phyloP scores from a whole-genome alignment of 192 early-diverging fungal genomes.

The Lobosporangium transversale region DNA sequence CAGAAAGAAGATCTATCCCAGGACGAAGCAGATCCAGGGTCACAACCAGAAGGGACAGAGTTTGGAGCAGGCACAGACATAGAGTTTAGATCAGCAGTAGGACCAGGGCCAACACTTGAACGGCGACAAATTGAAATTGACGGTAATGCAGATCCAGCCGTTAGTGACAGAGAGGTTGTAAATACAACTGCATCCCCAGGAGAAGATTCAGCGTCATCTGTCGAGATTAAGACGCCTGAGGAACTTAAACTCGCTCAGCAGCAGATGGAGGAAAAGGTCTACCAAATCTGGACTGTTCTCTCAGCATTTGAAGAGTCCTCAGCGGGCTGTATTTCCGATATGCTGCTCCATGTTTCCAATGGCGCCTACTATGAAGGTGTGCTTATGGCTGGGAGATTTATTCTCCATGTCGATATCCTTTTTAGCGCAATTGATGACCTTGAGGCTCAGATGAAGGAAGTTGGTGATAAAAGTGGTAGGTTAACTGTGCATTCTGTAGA shows the following conservation, averaged over 20 bases:
- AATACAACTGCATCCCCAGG: neutral
- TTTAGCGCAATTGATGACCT: constrained; percentile 91
- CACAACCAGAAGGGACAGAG: neutral
- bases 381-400: constrained; percentile 84
- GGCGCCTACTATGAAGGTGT: constrained; percentile 85
- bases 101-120: neutral
- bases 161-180: neutral
- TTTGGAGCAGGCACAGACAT: constrained; percentile 2
- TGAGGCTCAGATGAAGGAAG: constrained; percentile 73
- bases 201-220: neutral
- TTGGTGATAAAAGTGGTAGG: constrained; percentile 67
- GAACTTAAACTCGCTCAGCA: constrained; percentile 69
- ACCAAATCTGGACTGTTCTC: constrained; percentile 88
- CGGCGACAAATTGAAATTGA: too few relatives aligned
- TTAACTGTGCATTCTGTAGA: neutral
- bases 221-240: constrained; percentile 39
- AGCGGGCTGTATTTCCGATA: constrained; percentile 94
- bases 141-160: too few relatives aligned
- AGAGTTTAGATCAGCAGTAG: neutral
- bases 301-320: constrained; percentile 97
- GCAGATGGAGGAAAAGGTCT: constrained; percentile 87
- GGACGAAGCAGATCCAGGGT: neutral
- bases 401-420: constrained; percentile 92
- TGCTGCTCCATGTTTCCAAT: constrained; percentile 91
- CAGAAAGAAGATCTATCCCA: constrained; percentile 24